Base-by-base conservation (phyloP, 2,329 filamentous ascomycete genomes). In the Arthroderma sp. region DNA sequence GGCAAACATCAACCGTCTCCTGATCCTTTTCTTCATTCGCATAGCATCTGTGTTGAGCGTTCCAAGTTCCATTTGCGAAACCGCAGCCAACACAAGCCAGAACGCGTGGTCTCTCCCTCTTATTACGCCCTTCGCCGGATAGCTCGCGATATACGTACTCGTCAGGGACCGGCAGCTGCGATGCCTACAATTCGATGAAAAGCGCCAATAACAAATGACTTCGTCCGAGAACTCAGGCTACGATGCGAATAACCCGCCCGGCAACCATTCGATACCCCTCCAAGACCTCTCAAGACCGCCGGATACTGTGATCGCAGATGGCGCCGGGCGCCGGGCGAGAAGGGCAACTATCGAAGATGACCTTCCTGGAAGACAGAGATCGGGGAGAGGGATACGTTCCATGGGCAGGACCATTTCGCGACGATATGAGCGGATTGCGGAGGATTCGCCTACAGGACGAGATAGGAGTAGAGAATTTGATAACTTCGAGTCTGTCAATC, bases 201-300 rank as follows among this genome's bases (percentile, higher is more conserved):
- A 63, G 62, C 65, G 62, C 60, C 67, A 68, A 68, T 66, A 62
- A 71, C 55, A 65, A 63, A 74, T 74, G 72, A 72, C 72, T 66
- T 68, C 71, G 49, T 59, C 60, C 15, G 52, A 55, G 23, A 60
- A 56, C 55, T 68, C 66, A 63, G 67, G 66, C 63, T 66, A 69
- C 61, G 65, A 63, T 62, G 63, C 62, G 59, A 64, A 68, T 39
- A 41, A 41, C 54, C 60, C 61, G 56, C 61, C 64, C 21, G 61
- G 62, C n/a, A 61, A 66, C 58, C 71, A 73, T 56, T 84, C 85
- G 61, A 91, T 93, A 73, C 86, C 86, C 59, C 76, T 91, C 59
- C 84, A 84, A 70, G 81, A 85, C 64, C 75, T 87, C 37, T 74
- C 75, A 11, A 69, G 71, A 59, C 67, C 70, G 25, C 69, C 69